Percentiles rank a stretch among this genome's conserved stretches.
These are phyloP conservation scores for Fraxinus quadrangulata DNA, from an alignment of 257 asterid species.

Conservation along the genomic window DNA sequence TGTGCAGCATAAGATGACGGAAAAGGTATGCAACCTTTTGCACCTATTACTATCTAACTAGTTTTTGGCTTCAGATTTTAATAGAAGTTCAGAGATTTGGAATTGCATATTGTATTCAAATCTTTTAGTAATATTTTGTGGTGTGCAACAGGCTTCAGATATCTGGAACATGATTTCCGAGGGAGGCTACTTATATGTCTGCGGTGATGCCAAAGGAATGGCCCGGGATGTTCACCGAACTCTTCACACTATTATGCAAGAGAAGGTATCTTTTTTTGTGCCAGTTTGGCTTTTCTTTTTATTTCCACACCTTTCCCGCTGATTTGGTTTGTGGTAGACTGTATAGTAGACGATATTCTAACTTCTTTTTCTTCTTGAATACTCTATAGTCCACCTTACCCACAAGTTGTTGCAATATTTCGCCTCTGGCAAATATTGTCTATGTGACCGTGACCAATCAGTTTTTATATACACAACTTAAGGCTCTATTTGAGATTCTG, in stretches of 20 bases:
- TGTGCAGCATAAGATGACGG: slow-evolving; percentile 92
- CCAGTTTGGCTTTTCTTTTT: slow-evolving; percentile 9
- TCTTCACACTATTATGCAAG: slow-evolving; percentile 82
- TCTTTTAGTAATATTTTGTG: neutral
- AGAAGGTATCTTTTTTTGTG: slow-evolving; percentile 47
- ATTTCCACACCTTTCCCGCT: slow-evolving; percentile 4
- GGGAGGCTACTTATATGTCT: slow-evolving; percentile 84
- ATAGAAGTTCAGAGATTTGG: neutral
- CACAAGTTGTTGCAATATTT: neutral
- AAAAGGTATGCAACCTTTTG: slow-evolving; percentile 51
- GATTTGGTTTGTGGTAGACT: slow-evolving; percentile 5
- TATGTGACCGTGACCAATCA: no score
- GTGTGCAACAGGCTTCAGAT: slow-evolving; percentile 61
- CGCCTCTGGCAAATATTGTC: no score
- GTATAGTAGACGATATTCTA: neutral
- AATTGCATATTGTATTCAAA: neutral
- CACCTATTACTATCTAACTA: neutral
- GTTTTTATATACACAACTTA: neutral
- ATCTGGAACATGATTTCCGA: slow-evolving; percentile 84
- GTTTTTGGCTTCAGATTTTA: no score
- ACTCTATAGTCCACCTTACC: neutral
- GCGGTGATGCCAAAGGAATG: slow-evolving; percentile 99
- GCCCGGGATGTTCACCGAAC: slow-evolving; percentile 97
- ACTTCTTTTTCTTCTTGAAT: neutral
- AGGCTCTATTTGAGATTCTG: no score